Conservation (phyloP, 257 asterid genomes). For the Capsicum baccatum region DNA sequence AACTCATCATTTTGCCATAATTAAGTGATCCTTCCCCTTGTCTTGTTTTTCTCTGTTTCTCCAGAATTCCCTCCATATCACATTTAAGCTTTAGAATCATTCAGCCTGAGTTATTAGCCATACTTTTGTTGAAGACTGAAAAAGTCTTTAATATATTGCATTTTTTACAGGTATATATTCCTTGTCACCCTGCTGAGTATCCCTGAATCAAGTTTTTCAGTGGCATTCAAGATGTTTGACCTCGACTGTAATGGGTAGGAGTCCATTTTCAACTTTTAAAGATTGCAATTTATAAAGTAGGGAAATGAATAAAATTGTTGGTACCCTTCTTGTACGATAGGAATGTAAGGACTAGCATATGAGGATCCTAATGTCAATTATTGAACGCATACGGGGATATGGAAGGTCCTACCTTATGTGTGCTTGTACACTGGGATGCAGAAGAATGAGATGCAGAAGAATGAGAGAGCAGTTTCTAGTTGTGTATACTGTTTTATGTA, state of each 20-base stretch:
- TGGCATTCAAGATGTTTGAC: constrained; percentile 96
- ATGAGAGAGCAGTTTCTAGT: constrained; percentile 1
- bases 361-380: constrained; percentile 23
- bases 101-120: background rate
- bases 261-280: constrained; percentile 32
- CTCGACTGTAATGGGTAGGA: constrained; percentile 78
- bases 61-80: background rate
- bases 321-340: constrained; percentile 21
- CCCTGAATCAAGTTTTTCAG: constrained; percentile 91
- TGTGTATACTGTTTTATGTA: background rate
- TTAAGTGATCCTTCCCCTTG: background rate
- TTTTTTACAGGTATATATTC: constrained; percentile 75
- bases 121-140: constrained; percentile 31
- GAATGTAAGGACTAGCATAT: constrained; percentile 16
- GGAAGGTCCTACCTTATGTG: background rate
- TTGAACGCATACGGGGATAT: background rate
- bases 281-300: constrained; percentile 32
- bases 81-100: constrained; percentile 11
- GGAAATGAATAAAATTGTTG: background rate
- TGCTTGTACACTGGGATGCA: background rate
- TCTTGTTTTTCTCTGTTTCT: constrained; percentile 29
- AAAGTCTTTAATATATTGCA: constrained; percentile 32
- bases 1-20: constrained; percentile 11
- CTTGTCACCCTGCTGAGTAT: constrained; percentile 87
- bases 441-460: no score